Evolutionary conservation across 2,329 filamentous ascomycete species (phyloP), one percentile per base, ranked within the genome.

Genomic region (Albophoma yamanashiensis): DNA sequence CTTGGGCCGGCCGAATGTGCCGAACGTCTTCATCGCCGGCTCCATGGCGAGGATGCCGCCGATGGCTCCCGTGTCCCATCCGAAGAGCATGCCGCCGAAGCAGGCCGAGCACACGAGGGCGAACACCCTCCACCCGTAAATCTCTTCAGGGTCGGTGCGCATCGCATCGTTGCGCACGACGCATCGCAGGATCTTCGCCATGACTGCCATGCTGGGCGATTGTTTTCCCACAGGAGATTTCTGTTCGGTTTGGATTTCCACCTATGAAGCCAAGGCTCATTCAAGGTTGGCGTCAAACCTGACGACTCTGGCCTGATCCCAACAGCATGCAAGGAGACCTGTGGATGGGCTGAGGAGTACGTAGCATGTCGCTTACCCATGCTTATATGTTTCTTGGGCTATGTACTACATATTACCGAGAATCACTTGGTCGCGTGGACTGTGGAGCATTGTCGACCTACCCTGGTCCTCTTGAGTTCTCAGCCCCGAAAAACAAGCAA

Each of bases 141-240:
- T 85, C 69, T 88, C 82, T 25, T 79, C 77, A 22, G 87, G 87
- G 62, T 89, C 87, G 42, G 75, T 73, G 68, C 81, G 85, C 82
- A 90, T 89, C 53, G 88, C 83, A 70, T 90, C 85, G 76, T 89
- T 89, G 72, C 82, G 82, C 66, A 88, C 80, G 67, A 88, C 76
- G 66, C 74, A 75, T 65, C 77, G 77, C 60, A 88, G 78, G 64
- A 86, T 69, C 58, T 67, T 72, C 53, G 69, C 70, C 22, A 69
- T 64, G 59, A 77, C 72, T 61, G 74, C 75, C 71, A 81, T 80
- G 58, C 43, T 55, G 50, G 50, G 31, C 50, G 56, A 27, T 12
- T 57, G 25, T 27, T 17, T 22, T 20, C 4, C 27, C 27, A 14
- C 15, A 17, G 27, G 27, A n/a, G 9, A 2, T 3, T 3, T 2